phyloP scores from a whole-genome alignment of 495 filamentous ascomycete genomes.

The Penicillium parvum region DNA sequence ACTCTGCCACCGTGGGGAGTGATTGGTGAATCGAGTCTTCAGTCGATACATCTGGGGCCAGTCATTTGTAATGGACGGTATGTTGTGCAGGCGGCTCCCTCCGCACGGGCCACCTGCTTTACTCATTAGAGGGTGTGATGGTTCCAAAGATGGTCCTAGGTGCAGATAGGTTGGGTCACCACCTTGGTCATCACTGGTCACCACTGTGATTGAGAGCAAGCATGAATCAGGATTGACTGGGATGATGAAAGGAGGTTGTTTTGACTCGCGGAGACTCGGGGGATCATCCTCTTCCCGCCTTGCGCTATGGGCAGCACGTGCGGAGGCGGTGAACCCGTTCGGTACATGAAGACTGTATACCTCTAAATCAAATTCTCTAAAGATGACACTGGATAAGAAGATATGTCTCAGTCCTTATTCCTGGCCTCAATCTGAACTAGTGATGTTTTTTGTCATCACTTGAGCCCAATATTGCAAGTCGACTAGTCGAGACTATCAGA shows the following conservation, averaged over 20 bases:
- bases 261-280: background rate
- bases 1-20: slow-evolving; percentile 9
- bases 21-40: slow-evolving; percentile 14
- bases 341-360: no score
- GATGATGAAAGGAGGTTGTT: background rate
- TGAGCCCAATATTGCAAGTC: no score
- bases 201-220: no score
- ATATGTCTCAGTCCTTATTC: background rate
- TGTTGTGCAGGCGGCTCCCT: slow-evolving; percentile 22
- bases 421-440: no score
- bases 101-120: slow-evolving; percentile 9
- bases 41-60: slow-evolving; percentile 10
- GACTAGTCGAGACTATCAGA: slow-evolving; percentile 1
- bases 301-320: background rate
- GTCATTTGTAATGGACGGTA: slow-evolving; percentile 12
- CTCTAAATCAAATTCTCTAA: no score
- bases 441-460: no score
- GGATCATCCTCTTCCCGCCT: background rate
- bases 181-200: no score
- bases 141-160: slow-evolving; percentile 8
- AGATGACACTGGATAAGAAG: no score
- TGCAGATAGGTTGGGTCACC: slow-evolving; percentile 6
- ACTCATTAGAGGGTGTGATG: background rate
- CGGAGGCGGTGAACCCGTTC: background rate
- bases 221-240: background rate